Conservation (phyloP, 208 protist species). For the Polymyxa betae region DNA sequence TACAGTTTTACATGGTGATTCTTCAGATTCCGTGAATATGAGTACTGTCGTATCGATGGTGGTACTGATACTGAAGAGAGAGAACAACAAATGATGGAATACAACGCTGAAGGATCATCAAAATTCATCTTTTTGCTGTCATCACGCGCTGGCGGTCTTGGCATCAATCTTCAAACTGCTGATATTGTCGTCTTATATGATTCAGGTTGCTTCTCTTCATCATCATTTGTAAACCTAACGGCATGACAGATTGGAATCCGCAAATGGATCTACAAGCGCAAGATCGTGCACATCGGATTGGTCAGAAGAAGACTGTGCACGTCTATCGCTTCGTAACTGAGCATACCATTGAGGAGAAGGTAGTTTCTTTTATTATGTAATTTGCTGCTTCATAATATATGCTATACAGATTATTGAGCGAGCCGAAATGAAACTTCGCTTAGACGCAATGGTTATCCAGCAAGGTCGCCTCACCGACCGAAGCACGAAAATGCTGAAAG, state of each 20-base stretch:
- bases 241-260: conserved; percentile 95
- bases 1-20: conserved; percentile 25
- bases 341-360: conserved; percentile 93
- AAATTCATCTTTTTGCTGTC: conserved; percentile 63
- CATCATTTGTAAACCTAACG: background rate
- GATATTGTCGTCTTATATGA: conserved; percentile 98
- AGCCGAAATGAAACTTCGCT: conserved; percentile 94
- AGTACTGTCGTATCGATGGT: conserved; percentile 81
- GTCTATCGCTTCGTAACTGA: conserved; percentile 95
- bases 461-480: conserved; percentile 78
- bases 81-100: conserved; percentile 85
- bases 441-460: conserved; percentile 97
- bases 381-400: background rate
- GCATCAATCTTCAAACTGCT: conserved; percentile 97
- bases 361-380: background rate
- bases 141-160: conserved; percentile 90
- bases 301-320: conserved; percentile 85
- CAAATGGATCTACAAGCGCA: conserved; percentile 95
- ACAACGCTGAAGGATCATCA: conserved; percentile 79
- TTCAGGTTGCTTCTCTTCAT: conserved; percentile 10
- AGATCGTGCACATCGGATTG: conserved; percentile 90
- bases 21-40: conserved; percentile 63
- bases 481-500: conserved; percentile 74
- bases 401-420: conserved; percentile 81
- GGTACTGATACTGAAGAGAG: conserved; percentile 68